Conservation (phyloP, 2,329 filamentous ascomycete species). For the Neopestalotiopsis sp. region DNA sequence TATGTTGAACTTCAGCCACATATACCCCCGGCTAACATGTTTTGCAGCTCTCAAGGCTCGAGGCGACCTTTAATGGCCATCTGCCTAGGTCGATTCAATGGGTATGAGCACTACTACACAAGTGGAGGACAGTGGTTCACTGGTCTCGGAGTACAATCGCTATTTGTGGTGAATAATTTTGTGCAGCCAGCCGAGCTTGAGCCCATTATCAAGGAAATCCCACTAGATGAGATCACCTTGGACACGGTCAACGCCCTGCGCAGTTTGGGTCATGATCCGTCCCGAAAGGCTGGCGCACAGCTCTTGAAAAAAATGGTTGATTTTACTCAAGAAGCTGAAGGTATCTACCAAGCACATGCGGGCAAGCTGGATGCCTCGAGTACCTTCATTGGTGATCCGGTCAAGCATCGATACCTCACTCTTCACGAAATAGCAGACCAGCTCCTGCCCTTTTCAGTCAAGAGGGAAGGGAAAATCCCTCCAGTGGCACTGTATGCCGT, state of each 20-base stretch:
- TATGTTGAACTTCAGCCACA: neutral
- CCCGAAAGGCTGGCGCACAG: conserved; percentile 45
- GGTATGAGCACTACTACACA: conserved; percentile 60
- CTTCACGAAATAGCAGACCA: conserved; percentile 56
- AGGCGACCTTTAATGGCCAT: conserved; percentile 56
- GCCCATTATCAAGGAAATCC: conserved; percentile 46
- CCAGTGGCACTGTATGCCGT: conserved; percentile 69
- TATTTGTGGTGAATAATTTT: conserved; percentile 58
- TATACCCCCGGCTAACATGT: neutral
- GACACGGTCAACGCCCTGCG: conserved; percentile 44
- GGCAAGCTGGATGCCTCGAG: conserved; percentile 53
- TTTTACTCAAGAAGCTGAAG: conserved; percentile 50
- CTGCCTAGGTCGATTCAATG: conserved; percentile 57
- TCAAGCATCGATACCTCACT: conserved; percentile 50
- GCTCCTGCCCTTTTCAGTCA: conserved; percentile 45
- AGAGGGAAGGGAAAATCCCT: conserved; percentile 45
- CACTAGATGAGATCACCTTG: conserved; percentile 33
- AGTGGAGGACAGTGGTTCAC: conserved; percentile 57
- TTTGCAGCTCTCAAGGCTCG: conserved; percentile 40
- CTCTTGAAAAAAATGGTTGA: conserved; percentile 54
- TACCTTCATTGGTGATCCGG: conserved; percentile 42
- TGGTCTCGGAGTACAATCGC: conserved; percentile 46
- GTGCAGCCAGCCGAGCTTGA: conserved; percentile 46
- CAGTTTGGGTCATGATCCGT: conserved; percentile 46
- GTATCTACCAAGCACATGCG: conserved; percentile 54